phyloP scores from a whole-genome alignment of 148 eudicot genomes.

The Chenopodium formosanum region DNA sequence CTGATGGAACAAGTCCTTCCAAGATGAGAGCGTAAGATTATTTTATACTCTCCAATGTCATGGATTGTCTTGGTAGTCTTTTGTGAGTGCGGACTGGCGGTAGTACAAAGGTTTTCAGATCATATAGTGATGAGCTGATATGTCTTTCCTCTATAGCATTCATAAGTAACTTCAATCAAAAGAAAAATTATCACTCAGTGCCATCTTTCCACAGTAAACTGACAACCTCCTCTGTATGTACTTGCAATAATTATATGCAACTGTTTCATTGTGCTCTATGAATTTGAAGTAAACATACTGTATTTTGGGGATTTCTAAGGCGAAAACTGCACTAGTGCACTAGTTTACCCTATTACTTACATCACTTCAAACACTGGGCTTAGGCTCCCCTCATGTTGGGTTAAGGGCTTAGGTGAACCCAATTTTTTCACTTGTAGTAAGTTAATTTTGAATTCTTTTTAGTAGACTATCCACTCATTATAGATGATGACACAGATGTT shows the following conservation, averaged over 20 bases:
- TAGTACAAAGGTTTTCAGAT: background rate
- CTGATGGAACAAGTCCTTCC: conserved; percentile 98
- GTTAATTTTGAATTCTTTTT: background rate
- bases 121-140: background rate
- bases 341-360: background rate
- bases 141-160: background rate
- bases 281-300: background rate
- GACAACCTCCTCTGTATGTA: background rate
- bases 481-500: background rate
- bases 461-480: background rate
- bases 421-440: background rate
- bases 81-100: background rate
- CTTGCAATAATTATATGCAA: background rate
- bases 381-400: too few species aligned
- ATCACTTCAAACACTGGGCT: background rate
- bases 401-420: too few species aligned
- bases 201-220: too few species aligned
- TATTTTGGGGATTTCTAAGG: background rate
- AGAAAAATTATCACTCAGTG: too few species aligned
- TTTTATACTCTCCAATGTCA: background rate
- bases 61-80: background rate
- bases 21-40: conserved; percentile 95
- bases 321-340: background rate
- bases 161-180: background rate
- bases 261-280: background rate